These are phyloP conservation scores for Candida taoyuanica DNA, from an alignment of 805 yeast genomes.

Conservation along the genomic window DNA sequence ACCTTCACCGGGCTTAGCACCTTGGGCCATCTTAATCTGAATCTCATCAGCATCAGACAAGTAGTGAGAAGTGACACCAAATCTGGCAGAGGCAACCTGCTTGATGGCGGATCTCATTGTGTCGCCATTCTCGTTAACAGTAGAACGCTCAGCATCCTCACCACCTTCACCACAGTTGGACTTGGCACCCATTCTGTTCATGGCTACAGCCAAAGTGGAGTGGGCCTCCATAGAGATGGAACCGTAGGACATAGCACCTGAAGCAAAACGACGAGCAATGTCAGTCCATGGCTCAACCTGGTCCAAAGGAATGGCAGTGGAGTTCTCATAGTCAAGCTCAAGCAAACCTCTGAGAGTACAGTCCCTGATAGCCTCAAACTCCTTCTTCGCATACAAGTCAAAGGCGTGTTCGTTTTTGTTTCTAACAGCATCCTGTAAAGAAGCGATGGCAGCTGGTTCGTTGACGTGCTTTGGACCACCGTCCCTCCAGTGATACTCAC, in stretches of 20 bases:
- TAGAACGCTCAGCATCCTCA: constrained; percentile 90
- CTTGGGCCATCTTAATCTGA: constrained; percentile 98
- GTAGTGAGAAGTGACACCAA: constrained; percentile 95
- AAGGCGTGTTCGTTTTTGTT: constrained; percentile 93
- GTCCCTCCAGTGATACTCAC: constrained; percentile 98
- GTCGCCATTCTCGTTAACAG: constrained; percentile 79
- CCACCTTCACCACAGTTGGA: constrained; percentile 99
- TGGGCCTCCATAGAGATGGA: constrained; percentile 98
- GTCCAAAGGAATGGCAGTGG: constrained; percentile 82
- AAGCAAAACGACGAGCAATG: constrained; percentile 91
- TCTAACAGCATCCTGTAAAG: constrained; percentile 96
- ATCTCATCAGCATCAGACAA: constrained; percentile 95
- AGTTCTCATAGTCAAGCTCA: constrained; percentile 76
- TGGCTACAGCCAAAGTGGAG: constrained; percentile 95
- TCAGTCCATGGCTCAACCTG: constrained; percentile 99
- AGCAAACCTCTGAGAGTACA: constrained; percentile 93
- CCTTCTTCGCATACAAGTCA: constrained; percentile 83
- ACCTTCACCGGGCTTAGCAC: constrained; percentile 99
- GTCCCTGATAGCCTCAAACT: constrained; percentile 83
- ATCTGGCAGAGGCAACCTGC: constrained; percentile 96
- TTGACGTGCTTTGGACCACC: constrained; percentile 96
- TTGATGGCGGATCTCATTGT: constrained; percentile 98
- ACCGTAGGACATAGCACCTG: constrained; percentile 99
- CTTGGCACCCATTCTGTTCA: constrained; percentile 97
- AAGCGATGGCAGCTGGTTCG: constrained; percentile 92